phyloP scores from a whole-genome alignment of 371 early-diverging fungal genomes.

The Sporodiniella umbellata region DNA sequence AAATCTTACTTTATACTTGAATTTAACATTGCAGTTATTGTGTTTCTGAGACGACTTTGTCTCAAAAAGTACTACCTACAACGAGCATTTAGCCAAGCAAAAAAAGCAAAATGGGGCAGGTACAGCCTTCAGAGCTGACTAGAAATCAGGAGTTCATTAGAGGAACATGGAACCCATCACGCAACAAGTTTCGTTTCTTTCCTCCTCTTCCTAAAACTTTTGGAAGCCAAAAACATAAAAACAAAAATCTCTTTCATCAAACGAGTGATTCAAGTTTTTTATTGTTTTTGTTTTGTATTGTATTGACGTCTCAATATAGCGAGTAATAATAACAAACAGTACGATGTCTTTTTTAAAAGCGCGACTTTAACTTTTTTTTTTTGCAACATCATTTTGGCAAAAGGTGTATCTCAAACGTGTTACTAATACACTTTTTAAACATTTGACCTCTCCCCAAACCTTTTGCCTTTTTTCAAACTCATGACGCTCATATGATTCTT shows the following conservation, averaged over 20 bases:
- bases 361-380: too few relatives aligned
- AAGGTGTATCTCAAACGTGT: too few relatives aligned
- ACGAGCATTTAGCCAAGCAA: slow-evolving; percentile 2
- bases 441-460: too few relatives aligned
- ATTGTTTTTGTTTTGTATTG: background rate
- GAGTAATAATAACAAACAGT: slow-evolving; percentile 2
- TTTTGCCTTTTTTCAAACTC: too few relatives aligned
- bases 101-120: slow-evolving; percentile 1
- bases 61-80: slow-evolving; percentile 5
- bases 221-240: slow-evolving; percentile 11
- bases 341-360: background rate
- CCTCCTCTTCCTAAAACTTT: slow-evolving; percentile 3
- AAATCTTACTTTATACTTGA: background rate
- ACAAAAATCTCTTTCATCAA: background rate
- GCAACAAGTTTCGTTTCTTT: too few relatives aligned
- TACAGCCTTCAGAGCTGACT: slow-evolving; percentile 1
- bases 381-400: too few relatives aligned
- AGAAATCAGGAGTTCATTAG: slow-evolving; percentile 6
- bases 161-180: slow-evolving; percentile 7
- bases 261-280: slow-evolving; percentile 7
- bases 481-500: too few relatives aligned
- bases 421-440: too few relatives aligned
- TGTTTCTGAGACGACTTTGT: slow-evolving; percentile 4
- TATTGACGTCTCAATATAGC: slow-evolving; percentile 3
- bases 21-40: slow-evolving; percentile 3